A percentile compares a stretch with the other conserved stretches of the same genome.
Evolutionary conservation across 2,329 filamentous ascomycete genomes (phyloP).

Genomic region (Penicillium fuscoglaucum): DNA sequence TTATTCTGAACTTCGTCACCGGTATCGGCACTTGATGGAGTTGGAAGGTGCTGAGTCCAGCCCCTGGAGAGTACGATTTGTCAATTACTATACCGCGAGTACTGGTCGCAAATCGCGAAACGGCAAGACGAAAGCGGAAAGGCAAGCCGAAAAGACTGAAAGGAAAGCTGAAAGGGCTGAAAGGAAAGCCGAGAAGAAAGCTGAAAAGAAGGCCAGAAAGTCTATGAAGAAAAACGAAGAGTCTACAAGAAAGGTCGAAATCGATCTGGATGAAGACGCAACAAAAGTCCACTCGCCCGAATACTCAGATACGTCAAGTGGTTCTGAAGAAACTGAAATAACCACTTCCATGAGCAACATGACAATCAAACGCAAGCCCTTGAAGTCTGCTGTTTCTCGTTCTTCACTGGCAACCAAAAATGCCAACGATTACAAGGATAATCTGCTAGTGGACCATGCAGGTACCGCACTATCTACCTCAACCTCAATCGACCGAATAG

Average conservation of each 20-base stretch:
- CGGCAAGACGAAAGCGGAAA: conserved; percentile 36
- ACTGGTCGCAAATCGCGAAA: conserved; percentile 56
- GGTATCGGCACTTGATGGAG: conserved; percentile 69
- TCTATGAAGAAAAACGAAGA: conserved; percentile 18
- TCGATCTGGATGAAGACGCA: conserved; percentile 1
- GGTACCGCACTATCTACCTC: conserved; percentile 1
- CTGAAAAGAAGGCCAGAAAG: conserved; percentile 1
- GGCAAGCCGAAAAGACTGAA: conserved; percentile 21
- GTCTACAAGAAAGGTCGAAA: conserved; percentile 17
- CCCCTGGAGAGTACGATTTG: conserved; percentile 61
- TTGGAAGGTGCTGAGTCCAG: conserved; percentile 67
- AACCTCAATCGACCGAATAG: background rate
- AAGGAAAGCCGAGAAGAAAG: conserved; percentile 28
- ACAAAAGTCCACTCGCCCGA: conserved; percentile 10
- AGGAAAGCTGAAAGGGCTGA: conserved; percentile 24
- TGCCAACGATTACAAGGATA: background rate
- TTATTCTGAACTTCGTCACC: conserved; percentile 64
- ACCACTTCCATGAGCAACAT: conserved; percentile 1
- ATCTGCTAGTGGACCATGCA: background rate
- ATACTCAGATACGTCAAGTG: conserved; percentile 11
- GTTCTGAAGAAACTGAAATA: conserved; percentile 8
- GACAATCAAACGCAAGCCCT: conserved; percentile 1
- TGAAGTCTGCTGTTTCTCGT: background rate
- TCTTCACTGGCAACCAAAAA: conserved; percentile 3
- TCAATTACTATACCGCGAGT: conserved; percentile 90